These are phyloP conservation scores for Tuber melanosporum DNA, from an alignment of 495 filamentous ascomycete species.

Conservation along the genomic window DNA sequence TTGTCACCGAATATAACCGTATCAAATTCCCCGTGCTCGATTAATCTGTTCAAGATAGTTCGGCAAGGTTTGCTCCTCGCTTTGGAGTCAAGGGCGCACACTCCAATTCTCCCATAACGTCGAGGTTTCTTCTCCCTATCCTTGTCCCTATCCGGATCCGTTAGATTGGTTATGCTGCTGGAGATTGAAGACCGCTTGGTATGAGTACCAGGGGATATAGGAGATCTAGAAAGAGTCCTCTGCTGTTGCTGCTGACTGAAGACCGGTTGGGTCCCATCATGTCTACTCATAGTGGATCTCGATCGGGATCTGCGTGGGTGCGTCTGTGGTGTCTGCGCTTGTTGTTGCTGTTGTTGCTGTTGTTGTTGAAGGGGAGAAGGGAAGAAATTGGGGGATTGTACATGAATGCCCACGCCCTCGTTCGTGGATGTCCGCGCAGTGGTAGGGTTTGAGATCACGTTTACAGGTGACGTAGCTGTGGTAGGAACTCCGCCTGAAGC, in stretches of 20 bases:
- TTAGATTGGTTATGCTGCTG: conserved; percentile 31
- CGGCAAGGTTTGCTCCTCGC: conserved; percentile 91
- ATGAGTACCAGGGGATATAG: conserved; percentile 9
- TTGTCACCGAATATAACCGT: conserved; percentile 97
- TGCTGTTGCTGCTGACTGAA: conserved; percentile 13
- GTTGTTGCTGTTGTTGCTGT: conserved; percentile 24
- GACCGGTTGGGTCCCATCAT: conserved; percentile 28
- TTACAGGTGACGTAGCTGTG: conserved; percentile 40
- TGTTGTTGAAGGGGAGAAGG: conserved; percentile 11
- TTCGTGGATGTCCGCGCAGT: conserved; percentile 37
- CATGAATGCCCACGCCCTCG: conserved; percentile 38
- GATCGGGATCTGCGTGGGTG: conserved; percentile 21
- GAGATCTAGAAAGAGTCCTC: conserved; percentile 7
- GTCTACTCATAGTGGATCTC: conserved; percentile 28
- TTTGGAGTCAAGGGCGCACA: conserved; percentile 93
- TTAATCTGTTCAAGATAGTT: conserved; percentile 87
- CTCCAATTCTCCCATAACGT: conserved; percentile 65
- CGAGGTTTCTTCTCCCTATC: conserved; percentile 28
- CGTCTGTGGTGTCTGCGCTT: conserved; percentile 6
- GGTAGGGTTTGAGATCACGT: conserved; percentile 39
- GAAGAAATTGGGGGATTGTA: conserved; percentile 23
- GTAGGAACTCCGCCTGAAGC: conserved; percentile 24
- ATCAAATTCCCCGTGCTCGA: conserved; percentile 86
- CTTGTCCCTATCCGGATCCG: conserved; percentile 43
- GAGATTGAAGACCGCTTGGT: conserved; percentile 38